Conservation (phyloP, 1,284 basidiomycete species). For the Leucoagaricus sp. region DNA sequence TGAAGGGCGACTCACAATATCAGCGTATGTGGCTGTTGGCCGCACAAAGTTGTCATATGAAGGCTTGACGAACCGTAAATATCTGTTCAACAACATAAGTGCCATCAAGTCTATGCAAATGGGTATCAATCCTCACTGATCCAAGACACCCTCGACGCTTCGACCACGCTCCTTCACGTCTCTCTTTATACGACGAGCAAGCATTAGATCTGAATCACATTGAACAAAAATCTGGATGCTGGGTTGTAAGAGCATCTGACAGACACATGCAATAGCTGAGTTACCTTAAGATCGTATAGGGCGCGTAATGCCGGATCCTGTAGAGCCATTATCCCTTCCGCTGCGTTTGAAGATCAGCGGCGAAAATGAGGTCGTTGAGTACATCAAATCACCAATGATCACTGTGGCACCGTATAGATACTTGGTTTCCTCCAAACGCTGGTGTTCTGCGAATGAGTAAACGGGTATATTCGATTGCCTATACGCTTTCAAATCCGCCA, state of each 20-base stretch:
- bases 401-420: slow-evolving; percentile 97
- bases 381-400: slow-evolving; percentile 69
- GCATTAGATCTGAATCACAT: slow-evolving; percentile 96
- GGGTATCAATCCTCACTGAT: slow-evolving; percentile 61
- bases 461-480: slow-evolving; percentile 86
- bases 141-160: slow-evolving; percentile 83
- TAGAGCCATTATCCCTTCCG: slow-evolving; percentile 92
- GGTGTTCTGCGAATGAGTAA: slow-evolving; percentile 93
- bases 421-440: slow-evolving; percentile 82
- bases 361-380: not conserved
- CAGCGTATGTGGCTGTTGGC: slow-evolving; percentile 84
- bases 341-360: slow-evolving; percentile 33
- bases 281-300: slow-evolving; percentile 90
- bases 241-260: not conserved
- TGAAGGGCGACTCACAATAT: slow-evolving; percentile 63
- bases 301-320: slow-evolving; percentile 78
- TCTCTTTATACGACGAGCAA: slow-evolving; percentile 87
- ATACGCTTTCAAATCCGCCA: slow-evolving; percentile 83
- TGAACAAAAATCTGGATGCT: slow-evolving; percentile 70
- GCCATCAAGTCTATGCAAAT: not conserved
- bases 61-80: slow-evolving; percentile 91
- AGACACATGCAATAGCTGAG: slow-evolving; percentile 4
- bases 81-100: slow-evolving; percentile 51
- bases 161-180: slow-evolving; percentile 90
- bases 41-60: slow-evolving; percentile 95